Base-by-base conservation (phyloP, 441 rosid genomes). In the Viola pubescens region DNA sequence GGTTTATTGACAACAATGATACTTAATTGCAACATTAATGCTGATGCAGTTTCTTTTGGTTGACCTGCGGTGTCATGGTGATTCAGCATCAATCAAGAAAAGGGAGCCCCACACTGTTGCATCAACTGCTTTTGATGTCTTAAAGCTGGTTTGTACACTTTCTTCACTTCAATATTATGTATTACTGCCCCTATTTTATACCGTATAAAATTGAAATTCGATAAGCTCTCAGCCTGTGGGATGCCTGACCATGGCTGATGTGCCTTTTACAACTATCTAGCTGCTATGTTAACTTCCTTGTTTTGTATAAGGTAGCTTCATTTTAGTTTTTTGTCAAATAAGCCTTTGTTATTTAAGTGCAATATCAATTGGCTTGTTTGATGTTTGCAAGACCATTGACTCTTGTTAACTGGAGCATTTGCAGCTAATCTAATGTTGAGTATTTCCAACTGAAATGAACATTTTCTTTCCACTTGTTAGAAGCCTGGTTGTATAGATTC, bases 61-160 rank as follows among this genome's bases (percentile, higher is more conserved):
- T 19, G 98, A 92, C 71, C 74, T 92, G 55, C 84, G 96, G 60
- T 92, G 98, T 75, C 97, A 92, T 68, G 97, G 98, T 59, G 97
- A 92, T 77, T 92, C 98, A 39, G 78, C 98, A 46, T 71, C 82
- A 43, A 66, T 83, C 65, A 82, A 76, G 74, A 87, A 81, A 80
- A 84, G 81, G 60, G 79, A 81, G 51, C 88, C 94, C 40, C 85
- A 92, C 47, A 81, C 89, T 56, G 96, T 92, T 69, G 81, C 91
- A 64, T 77, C 96, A 53, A 84, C 97, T 50, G 98, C 97, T 58
- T 78, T 71, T 54, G 98, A 92, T 52, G 95, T 89, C 74, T 69
- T 92, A 63, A 87, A 86, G 80, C 92, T 89, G 53, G 98, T 89
- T 68, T 5, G 85, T 70, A 61, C 54, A 50, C 57, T 52, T 65